Conservation (phyloP, 768 basidiomycete species). For the Termitomyces sp. region DNA sequence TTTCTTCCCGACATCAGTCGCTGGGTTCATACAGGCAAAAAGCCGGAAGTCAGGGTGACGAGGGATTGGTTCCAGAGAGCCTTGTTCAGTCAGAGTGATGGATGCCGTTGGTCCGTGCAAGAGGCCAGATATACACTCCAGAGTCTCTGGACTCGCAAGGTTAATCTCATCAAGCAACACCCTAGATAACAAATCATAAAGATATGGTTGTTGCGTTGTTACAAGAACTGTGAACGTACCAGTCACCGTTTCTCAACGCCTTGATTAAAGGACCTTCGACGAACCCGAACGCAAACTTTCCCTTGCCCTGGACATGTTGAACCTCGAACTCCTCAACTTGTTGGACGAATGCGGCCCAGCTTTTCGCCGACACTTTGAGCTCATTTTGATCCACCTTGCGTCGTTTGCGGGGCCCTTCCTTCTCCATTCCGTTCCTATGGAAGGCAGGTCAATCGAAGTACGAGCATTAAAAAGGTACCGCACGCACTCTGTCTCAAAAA, state of each 20-base stretch:
- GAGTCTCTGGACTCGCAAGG: constrained; percentile 86
- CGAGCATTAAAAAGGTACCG: neutral
- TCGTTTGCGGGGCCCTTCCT: constrained; percentile 18
- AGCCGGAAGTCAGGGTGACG: constrained; percentile 95
- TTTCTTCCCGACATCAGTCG: constrained; percentile 97
- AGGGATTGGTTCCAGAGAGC: constrained; percentile 81
- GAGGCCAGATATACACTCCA: constrained; percentile 88
- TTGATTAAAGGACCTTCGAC: constrained; percentile 95
- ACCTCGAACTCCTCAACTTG: constrained; percentile 79
- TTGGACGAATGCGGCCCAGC: constrained; percentile 9
- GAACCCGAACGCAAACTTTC: constrained; percentile 91
- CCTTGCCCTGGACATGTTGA: constrained; percentile 82
- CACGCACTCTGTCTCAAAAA: constrained; percentile 21
- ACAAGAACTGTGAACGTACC: constrained; percentile 46
- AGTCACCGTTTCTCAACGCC: constrained; percentile 83
- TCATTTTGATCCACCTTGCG: constrained; percentile 10
- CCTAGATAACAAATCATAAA: constrained; percentile 38
- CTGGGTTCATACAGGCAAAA: constrained; percentile 99
- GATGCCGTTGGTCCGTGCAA: constrained; percentile 84
- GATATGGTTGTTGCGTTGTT: neutral
- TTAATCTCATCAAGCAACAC: constrained; percentile 96
- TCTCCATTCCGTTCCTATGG: constrained; percentile 22
- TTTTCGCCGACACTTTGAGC: constrained; percentile 11
- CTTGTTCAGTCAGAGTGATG: constrained; percentile 90
- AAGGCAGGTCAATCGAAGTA: neutral